Evolutionary conservation across 2,329 filamentous ascomycete species (phyloP).

Genomic region (Celoporthe dispersa): DNA sequence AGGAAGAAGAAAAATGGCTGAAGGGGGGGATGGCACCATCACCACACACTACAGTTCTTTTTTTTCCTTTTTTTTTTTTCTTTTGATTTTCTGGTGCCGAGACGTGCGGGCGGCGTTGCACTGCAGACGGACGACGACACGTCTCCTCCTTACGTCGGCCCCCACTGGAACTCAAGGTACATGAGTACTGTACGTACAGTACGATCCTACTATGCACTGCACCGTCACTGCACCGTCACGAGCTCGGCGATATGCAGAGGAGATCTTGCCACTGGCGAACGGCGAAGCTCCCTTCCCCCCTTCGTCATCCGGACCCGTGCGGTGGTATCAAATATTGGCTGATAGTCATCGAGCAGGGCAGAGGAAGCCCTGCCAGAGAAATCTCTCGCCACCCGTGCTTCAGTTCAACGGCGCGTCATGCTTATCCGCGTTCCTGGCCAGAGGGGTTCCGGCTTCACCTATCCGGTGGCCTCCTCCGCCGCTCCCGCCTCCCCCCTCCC

Average conservation of each 20-base stretch:
- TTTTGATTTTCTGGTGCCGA: slow-evolving; percentile 11
- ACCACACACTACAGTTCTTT: slow-evolving; percentile 10
- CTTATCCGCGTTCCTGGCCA: slow-evolving; percentile 3
- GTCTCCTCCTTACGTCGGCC: background rate
- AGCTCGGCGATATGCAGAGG: slow-evolving; percentile 3
- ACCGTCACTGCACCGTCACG: background rate
- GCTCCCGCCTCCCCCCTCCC: background rate
- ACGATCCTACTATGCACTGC: background rate
- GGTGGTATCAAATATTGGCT: background rate
- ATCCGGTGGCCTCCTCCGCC: slow-evolving; percentile 12
- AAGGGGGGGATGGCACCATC: slow-evolving; percentile 1
- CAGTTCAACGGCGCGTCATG: slow-evolving; percentile 10
- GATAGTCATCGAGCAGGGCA: background rate
- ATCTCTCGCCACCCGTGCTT: background rate
- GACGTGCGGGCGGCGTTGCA: slow-evolving; percentile 25
- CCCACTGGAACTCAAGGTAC: too few relatives aligned
- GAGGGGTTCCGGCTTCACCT: slow-evolving; percentile 8
- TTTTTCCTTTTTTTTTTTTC: too few relatives aligned
- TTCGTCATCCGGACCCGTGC: slow-evolving; percentile 1
- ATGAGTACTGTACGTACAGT: too few relatives aligned
- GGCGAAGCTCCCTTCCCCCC: background rate
- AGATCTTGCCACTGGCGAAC: background rate
- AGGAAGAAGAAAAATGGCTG: background rate
- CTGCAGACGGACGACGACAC: slow-evolving; percentile 17
- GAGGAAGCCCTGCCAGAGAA: background rate